A percentile compares a stretch with the other conserved stretches of the same genome.
Evolutionary conservation across 2,329 filamentous ascomycete genomes (phyloP).

Genomic region (Apiospora arundinis): DNA sequence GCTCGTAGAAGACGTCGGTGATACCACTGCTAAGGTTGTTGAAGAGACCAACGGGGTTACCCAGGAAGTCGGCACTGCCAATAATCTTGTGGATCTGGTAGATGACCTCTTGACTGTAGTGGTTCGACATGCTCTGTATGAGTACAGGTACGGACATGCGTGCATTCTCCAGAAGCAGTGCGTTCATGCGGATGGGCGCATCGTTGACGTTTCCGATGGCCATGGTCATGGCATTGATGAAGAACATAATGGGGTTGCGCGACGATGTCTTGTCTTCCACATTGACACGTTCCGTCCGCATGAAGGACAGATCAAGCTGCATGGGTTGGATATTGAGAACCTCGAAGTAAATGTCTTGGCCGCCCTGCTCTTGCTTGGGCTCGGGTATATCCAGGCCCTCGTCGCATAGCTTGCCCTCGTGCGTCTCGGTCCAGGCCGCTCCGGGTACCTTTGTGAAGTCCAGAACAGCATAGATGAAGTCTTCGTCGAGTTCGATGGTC

Average conservation of each 20-base stretch:
- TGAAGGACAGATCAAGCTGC: constrained; percentile 96
- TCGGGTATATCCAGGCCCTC: constrained; percentile 91
- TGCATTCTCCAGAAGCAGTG: constrained; percentile 92
- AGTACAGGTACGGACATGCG: constrained; percentile 86
- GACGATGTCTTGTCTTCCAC: constrained; percentile 93
- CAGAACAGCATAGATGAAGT: constrained; percentile 94
- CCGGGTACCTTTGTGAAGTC: constrained; percentile 95
- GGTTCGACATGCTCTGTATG: constrained; percentile 84
- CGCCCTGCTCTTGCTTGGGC: constrained; percentile 80
- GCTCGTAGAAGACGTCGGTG: constrained; percentile 98
- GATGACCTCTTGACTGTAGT: constrained; percentile 96
- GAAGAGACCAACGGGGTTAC: constrained; percentile 96
- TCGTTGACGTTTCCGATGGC: constrained; percentile 99
- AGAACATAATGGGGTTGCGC: constrained; percentile 96
- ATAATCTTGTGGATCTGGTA: constrained; percentile 97
- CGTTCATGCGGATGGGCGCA: constrained; percentile 91
- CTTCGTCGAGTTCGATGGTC: constrained; percentile 96
- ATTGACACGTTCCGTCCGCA: constrained; percentile 94
- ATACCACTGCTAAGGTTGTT: constrained; percentile 98
- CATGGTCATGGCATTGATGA: constrained; percentile 98
- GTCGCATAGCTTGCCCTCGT: constrained; percentile 86
- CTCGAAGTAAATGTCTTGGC: constrained; percentile 98
- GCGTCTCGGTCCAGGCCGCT: constrained; percentile 79
- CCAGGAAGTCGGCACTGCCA: constrained; percentile 95
- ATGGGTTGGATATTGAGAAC: constrained; percentile 96